Base-by-base conservation (phyloP, 2,329 filamentous ascomycete genomes). In the Aciculosporium take region DNA sequence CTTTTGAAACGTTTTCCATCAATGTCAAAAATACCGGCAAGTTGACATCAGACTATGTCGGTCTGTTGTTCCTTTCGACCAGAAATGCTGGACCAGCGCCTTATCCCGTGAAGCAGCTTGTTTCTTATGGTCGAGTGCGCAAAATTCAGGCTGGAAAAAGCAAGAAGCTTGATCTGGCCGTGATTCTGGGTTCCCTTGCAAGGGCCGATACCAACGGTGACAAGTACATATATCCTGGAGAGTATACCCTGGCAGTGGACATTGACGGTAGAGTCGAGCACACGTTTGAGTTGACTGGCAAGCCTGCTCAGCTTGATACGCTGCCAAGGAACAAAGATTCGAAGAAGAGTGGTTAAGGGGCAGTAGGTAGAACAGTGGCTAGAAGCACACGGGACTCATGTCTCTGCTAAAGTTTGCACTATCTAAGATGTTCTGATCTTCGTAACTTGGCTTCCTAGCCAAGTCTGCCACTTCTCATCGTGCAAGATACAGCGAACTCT, bases 401-500 rank as follows among this genome's bases (percentile, higher is more conserved):
- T 20, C 3, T 25, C 5, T 25, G 15, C 7, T 36, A 4, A 23
- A 18, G 12, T 13, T 10, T 4, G 13, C 3, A 23, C 20, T 7
- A 7, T 24, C 12, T 32, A 13, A 32, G 3, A 25, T 32, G 5
- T 1, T 6, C n/a, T 33, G 12, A 24, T 21, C 28, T 21, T 27
- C n/a, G 12, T 15, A 9, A 40, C 23, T 20, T 41, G 24, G 8
- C 9, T 35, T 13, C 13, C 7, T 12, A 41, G 25, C 39, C 39
- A 41, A 36, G 18, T 32, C n/a, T 29, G 20, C 25, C 32, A 41
- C 18, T 41, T 43, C 7, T 52, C 39, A 27, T 74, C 66, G 1
- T 49, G 51, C 25, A 74, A 34, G 34, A 76, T 74, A 2, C 53
- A 63, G 31, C 71, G 59, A 0, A 71, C 72, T 38, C 72, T 63